A percentile compares a stretch with the other conserved stretches of the same genome.
Conservation (phyloP, 148 eudicot genomes). For the Chenopodium album region DNA sequence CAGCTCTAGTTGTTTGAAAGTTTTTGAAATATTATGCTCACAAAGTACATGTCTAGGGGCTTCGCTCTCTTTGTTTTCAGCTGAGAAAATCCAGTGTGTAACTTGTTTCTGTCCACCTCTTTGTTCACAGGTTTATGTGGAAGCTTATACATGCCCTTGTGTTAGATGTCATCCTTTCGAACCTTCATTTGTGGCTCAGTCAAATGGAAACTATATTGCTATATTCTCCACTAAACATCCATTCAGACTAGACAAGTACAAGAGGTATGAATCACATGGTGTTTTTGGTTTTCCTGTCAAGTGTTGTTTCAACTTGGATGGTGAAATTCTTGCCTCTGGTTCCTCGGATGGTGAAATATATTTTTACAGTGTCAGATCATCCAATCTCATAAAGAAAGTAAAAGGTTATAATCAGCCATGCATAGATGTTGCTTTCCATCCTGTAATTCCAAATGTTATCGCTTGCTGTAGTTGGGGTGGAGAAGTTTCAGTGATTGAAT, state of each 20-base stretch:
- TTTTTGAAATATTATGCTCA: not conserved
- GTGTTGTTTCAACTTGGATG: constrained; percentile 67
- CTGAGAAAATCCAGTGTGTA: not conserved
- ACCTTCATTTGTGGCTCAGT: constrained; percentile 74
- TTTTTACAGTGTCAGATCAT: constrained; percentile 52
- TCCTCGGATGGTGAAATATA: constrained; percentile 76
- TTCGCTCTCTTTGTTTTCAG: not conserved
- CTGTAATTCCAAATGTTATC: constrained; percentile 53
- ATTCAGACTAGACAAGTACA: constrained; percentile 75
- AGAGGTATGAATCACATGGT: constrained; percentile 65
- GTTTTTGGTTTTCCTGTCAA: constrained; percentile 82
- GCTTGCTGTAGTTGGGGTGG: constrained; percentile 79
- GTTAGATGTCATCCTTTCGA: constrained; percentile 67
- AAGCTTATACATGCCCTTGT: constrained; percentile 81
- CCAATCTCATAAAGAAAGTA: constrained; percentile 46
- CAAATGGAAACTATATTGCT: constrained; percentile 91
- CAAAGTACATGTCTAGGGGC: not conserved
- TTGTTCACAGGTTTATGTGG: constrained; percentile 52
- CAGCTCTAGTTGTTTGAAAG: not conserved
- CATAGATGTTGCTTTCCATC: constrained; percentile 70
- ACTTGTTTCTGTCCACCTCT: not conserved
- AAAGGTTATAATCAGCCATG: constrained; percentile 65
- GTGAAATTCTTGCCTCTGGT: constrained; percentile 67
- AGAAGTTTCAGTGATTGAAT: constrained; percentile 48
- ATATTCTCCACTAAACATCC: constrained; percentile 74